Evolutionary conservation across 371 early-diverging fungal genomes (phyloP), one percentile per base, ranked within the genome.

Genomic region (Mucor velutinosus): DNA sequence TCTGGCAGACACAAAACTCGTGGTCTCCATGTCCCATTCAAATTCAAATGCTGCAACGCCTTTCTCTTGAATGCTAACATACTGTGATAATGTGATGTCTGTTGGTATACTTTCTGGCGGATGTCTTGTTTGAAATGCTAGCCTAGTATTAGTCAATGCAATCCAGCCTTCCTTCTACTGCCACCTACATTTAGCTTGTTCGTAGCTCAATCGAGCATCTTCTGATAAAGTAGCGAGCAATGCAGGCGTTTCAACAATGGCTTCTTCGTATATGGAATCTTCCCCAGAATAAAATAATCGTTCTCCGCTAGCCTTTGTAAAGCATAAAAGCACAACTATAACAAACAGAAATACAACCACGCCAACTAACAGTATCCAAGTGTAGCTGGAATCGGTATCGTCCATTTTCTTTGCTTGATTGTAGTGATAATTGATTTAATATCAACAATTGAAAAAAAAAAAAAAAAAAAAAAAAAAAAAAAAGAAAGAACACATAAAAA

Each of bases 31-130:
- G 39, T 91, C 87, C 65, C 89, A 85, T 60, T 87, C 91, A 79
- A 94, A 92, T 71, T 92, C 90, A 88, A 93, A 94, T 12, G 94
- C 94, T 11, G 88, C 86, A 1, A 94, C 92, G 49, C 94, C 94
- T 73, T 92, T 92, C 76, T 94, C 94, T 74, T 89, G 90, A 58
- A 94, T 93, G 25, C 86, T 84, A 17, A 87, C 83, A 57, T 84
- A 82, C 61, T 90, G 90, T 25, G 89, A 84, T 29, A 84, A 71
- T 3, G 90, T 89, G 59, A 91, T 87, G 58, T 88, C 87, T n/a
- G 90, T 89, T 17, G 90, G 82, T 19, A 89, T 74, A 63, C 87
- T 86, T 58, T 85, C 83, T 5, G 89, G 89, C 19, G 91, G 90
- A 69, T 88, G 76, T 29, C 81, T 76, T 32, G 76, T 73, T 71